These are phyloP conservation scores for Metschnikowia kofuensis DNA, from an alignment of 805 yeast species.

Conservation along the genomic window DNA sequence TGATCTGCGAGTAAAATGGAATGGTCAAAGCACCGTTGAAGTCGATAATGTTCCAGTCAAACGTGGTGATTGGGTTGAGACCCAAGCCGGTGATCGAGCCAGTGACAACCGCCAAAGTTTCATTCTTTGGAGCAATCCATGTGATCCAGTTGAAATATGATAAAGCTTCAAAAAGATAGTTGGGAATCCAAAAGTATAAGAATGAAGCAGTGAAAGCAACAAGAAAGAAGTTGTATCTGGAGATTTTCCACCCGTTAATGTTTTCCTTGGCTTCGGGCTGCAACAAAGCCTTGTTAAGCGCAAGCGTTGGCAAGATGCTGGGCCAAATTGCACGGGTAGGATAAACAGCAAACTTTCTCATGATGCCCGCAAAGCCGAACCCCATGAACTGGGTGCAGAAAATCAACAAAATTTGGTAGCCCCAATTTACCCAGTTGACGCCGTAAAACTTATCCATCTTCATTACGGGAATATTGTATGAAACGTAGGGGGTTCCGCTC, in stretches of 20 bases:
- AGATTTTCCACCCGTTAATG: conserved; percentile 60
- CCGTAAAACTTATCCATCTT: conserved; percentile 47
- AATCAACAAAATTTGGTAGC: conserved; percentile 51
- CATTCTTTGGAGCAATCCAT: conserved; percentile 63
- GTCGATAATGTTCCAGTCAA: conserved; percentile 64
- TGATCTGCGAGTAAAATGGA: conserved; percentile 26
- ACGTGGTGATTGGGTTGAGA: conserved; percentile 59
- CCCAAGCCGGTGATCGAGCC: conserved; percentile 64
- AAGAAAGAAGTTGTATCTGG: conserved; percentile 4
- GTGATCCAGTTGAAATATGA: conserved; percentile 61
- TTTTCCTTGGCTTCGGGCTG: conserved; percentile 49
- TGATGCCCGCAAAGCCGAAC: conserved; percentile 63
- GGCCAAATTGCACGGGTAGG: conserved; percentile 75
- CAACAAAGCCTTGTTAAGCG: conserved; percentile 52
- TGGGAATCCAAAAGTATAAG: conserved; percentile 7
- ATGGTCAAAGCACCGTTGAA: conserved; percentile 52
- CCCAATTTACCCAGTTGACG: conserved; percentile 36
- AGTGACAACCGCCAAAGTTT: conserved; percentile 58
- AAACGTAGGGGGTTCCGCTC: conserved; percentile 50
- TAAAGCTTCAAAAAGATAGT: conserved; percentile 53
- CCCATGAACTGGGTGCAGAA: conserved; percentile 63
- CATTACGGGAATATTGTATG: conserved; percentile 30
- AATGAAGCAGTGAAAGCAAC: not conserved
- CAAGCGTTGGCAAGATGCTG: conserved; percentile 54
- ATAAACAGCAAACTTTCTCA: conserved; percentile 55